phyloP scores from a whole-genome alignment of 2,329 filamentous ascomycete genomes.

The Penicillium sp. region DNA sequence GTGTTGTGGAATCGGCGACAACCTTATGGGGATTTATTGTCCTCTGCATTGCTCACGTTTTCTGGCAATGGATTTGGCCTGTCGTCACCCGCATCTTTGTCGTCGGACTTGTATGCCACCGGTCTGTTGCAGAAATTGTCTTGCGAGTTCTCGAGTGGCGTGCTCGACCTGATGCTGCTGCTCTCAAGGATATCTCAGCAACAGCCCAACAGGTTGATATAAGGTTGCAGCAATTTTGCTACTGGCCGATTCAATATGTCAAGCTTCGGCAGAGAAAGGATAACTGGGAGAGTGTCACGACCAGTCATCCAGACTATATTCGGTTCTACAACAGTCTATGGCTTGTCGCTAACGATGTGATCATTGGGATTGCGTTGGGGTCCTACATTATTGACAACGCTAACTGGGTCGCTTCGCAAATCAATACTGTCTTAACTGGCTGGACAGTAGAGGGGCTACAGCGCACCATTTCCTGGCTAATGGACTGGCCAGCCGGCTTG shows the following conservation, averaged over 20 bases:
- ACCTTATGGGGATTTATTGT: constrained; percentile 76
- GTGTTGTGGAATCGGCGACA: constrained; percentile 88
- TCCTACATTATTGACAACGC: constrained; percentile 97
- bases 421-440: constrained; percentile 69
- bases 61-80: constrained; percentile 75
- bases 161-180: constrained; percentile 70
- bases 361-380: constrained; percentile 93
- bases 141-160: constrained; percentile 82
- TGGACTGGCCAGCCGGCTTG: constrained; percentile 89
- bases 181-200: constrained; percentile 91
- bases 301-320: constrained; percentile 95
- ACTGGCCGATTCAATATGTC: constrained; percentile 96
- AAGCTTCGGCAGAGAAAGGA: constrained; percentile 84
- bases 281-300: constrained; percentile 94
- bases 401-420: constrained; percentile 73
- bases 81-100: constrained; percentile 71
- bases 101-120: constrained; percentile 73
- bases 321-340: constrained; percentile 98
- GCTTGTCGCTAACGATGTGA: constrained; percentile 98
- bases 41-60: constrained; percentile 66
- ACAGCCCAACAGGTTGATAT: constrained; percentile 98
- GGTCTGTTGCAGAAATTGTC: constrained; percentile 75
- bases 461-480: constrained; percentile 89
- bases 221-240: constrained; percentile 94
- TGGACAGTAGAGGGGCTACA: constrained; percentile 89